Percentiles rank a stretch among this genome's conserved stretches.
These are phyloP conservation scores for Phytopythium montanum DNA, from an alignment of 352 stramenopile genomes.

Conservation along the genomic window DNA sequence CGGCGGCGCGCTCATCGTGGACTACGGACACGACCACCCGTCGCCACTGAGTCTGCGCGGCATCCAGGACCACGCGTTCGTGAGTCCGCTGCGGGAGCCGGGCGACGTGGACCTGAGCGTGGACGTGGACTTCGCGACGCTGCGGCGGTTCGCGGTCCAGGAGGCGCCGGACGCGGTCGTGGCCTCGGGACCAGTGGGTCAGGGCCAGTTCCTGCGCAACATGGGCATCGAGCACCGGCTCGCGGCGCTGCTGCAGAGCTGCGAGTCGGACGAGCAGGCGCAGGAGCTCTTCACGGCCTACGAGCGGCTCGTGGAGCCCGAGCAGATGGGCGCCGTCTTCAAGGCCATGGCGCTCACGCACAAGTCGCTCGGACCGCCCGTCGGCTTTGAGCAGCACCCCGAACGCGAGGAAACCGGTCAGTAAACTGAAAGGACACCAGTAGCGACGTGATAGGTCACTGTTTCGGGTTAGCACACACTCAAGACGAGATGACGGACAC, in stretches of 20 bases:
- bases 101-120: conserved; percentile 92
- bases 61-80: conserved; percentile 94
- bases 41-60: conserved; percentile 89
- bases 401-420: not conserved
- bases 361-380: conserved; percentile 43
- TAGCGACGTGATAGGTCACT: too few relatives aligned
- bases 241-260: conserved; percentile 86
- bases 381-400: conserved; percentile 50
- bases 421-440: too few relatives aligned
- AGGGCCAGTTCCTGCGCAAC: conserved; percentile 92
- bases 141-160: conserved; percentile 61
- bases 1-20: conserved; percentile 90
- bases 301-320: conserved; percentile 88
- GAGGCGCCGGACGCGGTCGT: conserved; percentile 40
- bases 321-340: conserved; percentile 94
- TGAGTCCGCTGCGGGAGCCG: conserved; percentile 89
- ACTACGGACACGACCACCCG: conserved; percentile 94
- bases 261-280: conserved; percentile 77
- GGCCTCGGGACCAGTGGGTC: conserved; percentile 86
- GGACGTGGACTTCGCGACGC: conserved; percentile 86
- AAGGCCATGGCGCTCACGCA: conserved; percentile 91
- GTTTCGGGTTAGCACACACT: too few relatives aligned
- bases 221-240: conserved; percentile 95
- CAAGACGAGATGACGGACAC: not conserved
- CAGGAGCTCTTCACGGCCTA: conserved; percentile 90